Percentiles rank a stretch among this genome's conserved stretches.
Conservation (phyloP, 768 basidiomycete genomes). For the Amanita exitialis region DNA sequence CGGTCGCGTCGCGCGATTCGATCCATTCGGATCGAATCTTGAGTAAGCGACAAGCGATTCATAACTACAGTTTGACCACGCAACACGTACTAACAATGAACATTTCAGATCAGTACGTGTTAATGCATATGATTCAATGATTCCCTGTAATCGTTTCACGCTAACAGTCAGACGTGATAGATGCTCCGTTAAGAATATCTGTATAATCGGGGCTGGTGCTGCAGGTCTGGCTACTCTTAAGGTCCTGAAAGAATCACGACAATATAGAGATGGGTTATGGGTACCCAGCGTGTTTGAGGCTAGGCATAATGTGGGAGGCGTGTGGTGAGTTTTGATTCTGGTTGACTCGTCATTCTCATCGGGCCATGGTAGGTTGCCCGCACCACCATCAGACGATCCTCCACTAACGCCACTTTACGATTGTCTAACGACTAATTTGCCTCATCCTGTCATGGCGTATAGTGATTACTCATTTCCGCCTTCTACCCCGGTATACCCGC, state of each 20-base stretch:
- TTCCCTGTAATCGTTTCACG: too few species aligned
- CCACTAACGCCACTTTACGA: conserved; percentile 70
- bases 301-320: conserved; percentile 56
- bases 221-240: conserved; percentile 65
- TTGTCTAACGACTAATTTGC: conserved; percentile 73
- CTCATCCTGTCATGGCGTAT: conserved; percentile 71
- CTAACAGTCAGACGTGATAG: too few species aligned
- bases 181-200: conserved; percentile 28
- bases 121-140: too few species aligned
- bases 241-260: conserved; percentile 45
- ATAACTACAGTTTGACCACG: too few species aligned
- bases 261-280: conserved; percentile 56
- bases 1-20: too few species aligned
- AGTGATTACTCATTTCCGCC: conserved; percentile 57
- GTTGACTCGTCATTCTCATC: neutral
- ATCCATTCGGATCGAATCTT: too few species aligned
- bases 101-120: too few species aligned
- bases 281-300: conserved; percentile 53
- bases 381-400: conserved; percentile 34
- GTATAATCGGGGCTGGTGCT: conserved; percentile 72
- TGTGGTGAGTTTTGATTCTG: conserved; percentile 45
- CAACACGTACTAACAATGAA: too few species aligned
- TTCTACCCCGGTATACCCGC: conserved; percentile 61
- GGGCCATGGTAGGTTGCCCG: conserved; percentile 38
- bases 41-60: too few species aligned